Evolutionary conservation across 306 rosid genomes (phyloP).

Genomic region (Alnus glutinosa): DNA sequence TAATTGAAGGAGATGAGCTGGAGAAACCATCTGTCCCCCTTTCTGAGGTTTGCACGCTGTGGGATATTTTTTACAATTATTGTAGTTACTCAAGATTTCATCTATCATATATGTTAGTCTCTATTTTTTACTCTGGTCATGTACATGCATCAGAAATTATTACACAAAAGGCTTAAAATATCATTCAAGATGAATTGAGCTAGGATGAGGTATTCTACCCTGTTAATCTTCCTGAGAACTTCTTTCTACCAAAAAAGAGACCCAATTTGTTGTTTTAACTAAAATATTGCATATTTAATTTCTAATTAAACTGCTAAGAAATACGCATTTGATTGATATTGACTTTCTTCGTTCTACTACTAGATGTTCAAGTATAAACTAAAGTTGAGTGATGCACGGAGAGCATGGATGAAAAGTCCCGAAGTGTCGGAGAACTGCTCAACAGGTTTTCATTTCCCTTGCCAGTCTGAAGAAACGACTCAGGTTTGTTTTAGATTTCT

Average conservation of each 20-base stretch:
- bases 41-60: conserved; percentile 59
- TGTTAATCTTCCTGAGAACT: neutral
- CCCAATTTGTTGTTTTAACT: neutral
- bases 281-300: neutral
- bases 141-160: neutral
- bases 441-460: conserved; percentile 74
- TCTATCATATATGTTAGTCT: neutral
- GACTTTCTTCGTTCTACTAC: conserved; percentile 13
- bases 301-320: neutral
- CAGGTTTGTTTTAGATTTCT: conserved; percentile 50
- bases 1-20: conserved; percentile 45
- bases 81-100: conserved; percentile 12
- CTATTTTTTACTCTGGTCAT: neutral
- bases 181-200: neutral
- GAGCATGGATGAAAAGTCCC: conserved; percentile 81
- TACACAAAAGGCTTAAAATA: neutral
- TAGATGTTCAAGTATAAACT: conserved; percentile 76
- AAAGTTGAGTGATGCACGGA: conserved; percentile 69
- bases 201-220: neutral
- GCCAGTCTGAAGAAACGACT: conserved; percentile 38
- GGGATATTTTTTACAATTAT: neutral
- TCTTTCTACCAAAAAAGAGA: neutral
- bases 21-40: conserved; percentile 54
- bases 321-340: neutral
- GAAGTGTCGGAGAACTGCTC: conserved; percentile 81